Evolutionary conservation across 352 stramenopile species (phyloP), one percentile per base, ranked within the genome.

Genomic region (Globisporangium nagaii): DNA sequence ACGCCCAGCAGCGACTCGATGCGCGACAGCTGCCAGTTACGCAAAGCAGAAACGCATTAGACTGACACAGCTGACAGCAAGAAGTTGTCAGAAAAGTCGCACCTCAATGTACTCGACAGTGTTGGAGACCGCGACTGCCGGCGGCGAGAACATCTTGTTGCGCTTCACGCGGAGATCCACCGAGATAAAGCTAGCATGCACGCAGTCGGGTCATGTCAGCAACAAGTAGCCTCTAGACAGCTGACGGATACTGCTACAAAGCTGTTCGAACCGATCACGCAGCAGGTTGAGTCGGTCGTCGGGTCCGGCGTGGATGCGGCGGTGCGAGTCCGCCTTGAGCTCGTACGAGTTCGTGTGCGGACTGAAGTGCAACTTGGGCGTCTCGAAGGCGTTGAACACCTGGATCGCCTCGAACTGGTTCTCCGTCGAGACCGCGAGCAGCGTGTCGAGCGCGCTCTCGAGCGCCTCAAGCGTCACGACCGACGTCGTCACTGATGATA

Each of bases 1-100:
- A 90, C 67, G 45, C 85, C 85, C 10, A 95, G 55, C n/a, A 95
- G 63, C 11, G 85, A 95, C 58, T 95, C 85, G 51, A 95, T 92
- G 15, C 70, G 65, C n/a, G 79, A 90, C n/a, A 95, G 63, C 78
- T 90, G 45, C 19, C 62, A 27, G 2, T 11, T 25, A 47, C 12
- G 34, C 32, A 35, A 11, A 19, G 13, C 45, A 5, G 13, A 24
- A 1, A 17, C 7, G 5, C 1, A 24, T 36, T 36, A 49, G 27
- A 8, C 17, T 36, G 5, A 10, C 17, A n/a, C n/a, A n/a, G n/a
- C n/a, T n/a, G n/a, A n/a, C n/a, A n/a, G n/a, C n/a, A n/a, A n/a
- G n/a, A n/a, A n/a, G n/a, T n/a, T n/a, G n/a, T n/a, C n/a, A n/a
- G n/a, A n/a, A n/a, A n/a, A n/a, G 7, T 46, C 50, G 30, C 17